Base-by-base conservation (phyloP, 2,329 filamentous ascomycete species). In the Cadophora gregata region DNA sequence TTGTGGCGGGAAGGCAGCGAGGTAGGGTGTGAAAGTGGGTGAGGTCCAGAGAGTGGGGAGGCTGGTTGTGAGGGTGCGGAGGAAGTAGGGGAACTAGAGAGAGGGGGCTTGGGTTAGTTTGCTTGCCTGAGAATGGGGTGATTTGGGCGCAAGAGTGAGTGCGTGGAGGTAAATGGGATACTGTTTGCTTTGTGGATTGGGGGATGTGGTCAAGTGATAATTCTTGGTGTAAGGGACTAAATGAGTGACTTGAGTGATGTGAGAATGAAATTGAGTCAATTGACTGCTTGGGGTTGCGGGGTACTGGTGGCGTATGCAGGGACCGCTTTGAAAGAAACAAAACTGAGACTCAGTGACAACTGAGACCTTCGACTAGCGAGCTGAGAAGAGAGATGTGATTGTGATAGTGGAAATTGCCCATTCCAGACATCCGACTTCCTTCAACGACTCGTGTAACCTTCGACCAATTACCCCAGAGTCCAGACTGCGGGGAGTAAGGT, bases 51-150 rank as follows among this genome's bases (percentile, higher is more conserved):
- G 83, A 63, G 83, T 81, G 64, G 84, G 81, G 67, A 94, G 82
- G 65, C 88, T 86, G 65, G 81, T 79, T 58, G 90, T 88, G 59
- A 95, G 86, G 58, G 84, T 86, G 60, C 85, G 78, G 68, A 94
- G 82, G 61, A 91, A 90, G 80, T 93, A 94, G 31, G 92, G 92
- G 77, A 93, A 95, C 91, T 94, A 76, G 33, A 42, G 31, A 33
- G 31, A 16, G 16, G 45, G 36, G 65, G 69, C 48, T 53, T 29
- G 21, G 63, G 47, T 70, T 67, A 71, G 69, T 59, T 62, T 36
- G 56, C 21, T 45, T 50, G 36, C 45, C 4, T 53, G 27, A 16
- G 21, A 33, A 12, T 29, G 50, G 16, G 42, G 24, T 31, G 25
- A 36, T 29, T 53, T 24, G 25, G n/a, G n/a, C n/a, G n/a, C n/a